Conservation (phyloP, 495 filamentous ascomycete species). For the Darksidea phi region DNA sequence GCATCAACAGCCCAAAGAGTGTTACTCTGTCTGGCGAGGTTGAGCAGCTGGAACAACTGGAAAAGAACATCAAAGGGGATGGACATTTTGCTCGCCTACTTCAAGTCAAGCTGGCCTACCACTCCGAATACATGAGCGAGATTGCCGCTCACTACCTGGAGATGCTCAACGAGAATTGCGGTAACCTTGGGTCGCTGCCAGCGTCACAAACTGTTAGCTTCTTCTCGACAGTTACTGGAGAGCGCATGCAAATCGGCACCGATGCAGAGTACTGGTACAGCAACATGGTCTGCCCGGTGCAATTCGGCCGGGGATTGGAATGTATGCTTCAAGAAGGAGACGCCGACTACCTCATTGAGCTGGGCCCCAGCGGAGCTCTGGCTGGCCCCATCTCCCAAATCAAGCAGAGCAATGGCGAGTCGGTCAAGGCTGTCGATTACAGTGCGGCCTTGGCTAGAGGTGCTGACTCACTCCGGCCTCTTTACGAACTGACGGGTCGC, state of each 20-base stretch:
- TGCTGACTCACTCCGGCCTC: neutral
- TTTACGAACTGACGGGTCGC: slow-evolving; percentile 1
- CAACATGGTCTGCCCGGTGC: slow-evolving; percentile 37
- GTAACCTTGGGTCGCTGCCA: neutral
- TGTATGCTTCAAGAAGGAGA: neutral
- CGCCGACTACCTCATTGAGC: slow-evolving; percentile 36
- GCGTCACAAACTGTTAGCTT: neutral
- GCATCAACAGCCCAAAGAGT: slow-evolving; percentile 9
- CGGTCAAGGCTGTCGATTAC: neutral
- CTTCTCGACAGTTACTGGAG: slow-evolving; percentile 3
- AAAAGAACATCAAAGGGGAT: slow-evolving; percentile 4
- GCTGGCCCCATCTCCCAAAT: slow-evolving; percentile 40
- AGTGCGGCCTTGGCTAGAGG: neutral
- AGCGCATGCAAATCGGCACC: slow-evolving; percentile 36
- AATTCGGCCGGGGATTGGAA: slow-evolving; percentile 55
- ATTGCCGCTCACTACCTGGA: slow-evolving; percentile 33
- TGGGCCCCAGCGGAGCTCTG: slow-evolving; percentile 42
- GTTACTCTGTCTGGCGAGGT: slow-evolving; percentile 12
- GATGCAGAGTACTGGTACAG: slow-evolving; percentile 18
- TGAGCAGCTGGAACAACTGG: neutral
- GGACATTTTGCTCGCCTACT: slow-evolving; percentile 34
- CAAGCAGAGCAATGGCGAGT: neutral
- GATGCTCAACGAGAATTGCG: neutral
- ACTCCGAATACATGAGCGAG: slow-evolving; percentile 42
- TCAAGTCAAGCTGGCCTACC: slow-evolving; percentile 38